Percentiles rank a stretch among this genome's conserved stretches.
These are phyloP conservation scores for Lentinula lateritia DNA, from an alignment of 768 basidiomycete species.

Conservation along the genomic window DNA sequence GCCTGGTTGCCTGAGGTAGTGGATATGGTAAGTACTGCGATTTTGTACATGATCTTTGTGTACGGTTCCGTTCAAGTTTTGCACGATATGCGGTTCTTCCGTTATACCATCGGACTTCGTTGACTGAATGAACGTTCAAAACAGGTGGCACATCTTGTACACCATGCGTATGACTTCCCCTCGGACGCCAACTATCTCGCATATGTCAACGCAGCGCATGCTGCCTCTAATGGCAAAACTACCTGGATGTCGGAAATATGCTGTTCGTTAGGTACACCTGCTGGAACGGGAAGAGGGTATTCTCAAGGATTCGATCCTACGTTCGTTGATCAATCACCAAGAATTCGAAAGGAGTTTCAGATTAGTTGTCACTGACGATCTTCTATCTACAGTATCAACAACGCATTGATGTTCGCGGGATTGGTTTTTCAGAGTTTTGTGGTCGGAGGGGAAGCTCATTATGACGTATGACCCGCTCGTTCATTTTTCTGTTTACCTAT, in stretches of 20 bases:
- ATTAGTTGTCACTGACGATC: not conserved
- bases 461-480: conserved; percentile 23
- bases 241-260: conserved; percentile 38
- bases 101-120: too few species aligned
- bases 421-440: conserved; percentile 33
- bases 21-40: conserved; percentile 16
- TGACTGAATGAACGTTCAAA: too few species aligned
- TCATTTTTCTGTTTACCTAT: not conserved
- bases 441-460: conserved; percentile 30
- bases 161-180: conserved; percentile 43
- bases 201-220: conserved; percentile 22
- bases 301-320: conserved; percentile 32
- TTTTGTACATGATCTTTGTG: not conserved
- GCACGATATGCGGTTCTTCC: too few species aligned
- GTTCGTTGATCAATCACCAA: conserved; percentile 8
- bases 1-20: conserved; percentile 29
- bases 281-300: conserved; percentile 27
- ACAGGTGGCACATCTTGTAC: conserved; percentile 32
- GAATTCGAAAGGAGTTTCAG: not conserved
- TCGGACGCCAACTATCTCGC: conserved; percentile 28
- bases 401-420: conserved; percentile 32
- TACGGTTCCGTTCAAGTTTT: not conserved
- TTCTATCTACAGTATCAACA: conserved; percentile 22
- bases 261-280: conserved; percentile 28
- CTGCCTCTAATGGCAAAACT: conserved; percentile 21